Evolutionary conservation across 768 basidiomycete genomes (phyloP).

Genomic region (Hericium coralloides): DNA sequence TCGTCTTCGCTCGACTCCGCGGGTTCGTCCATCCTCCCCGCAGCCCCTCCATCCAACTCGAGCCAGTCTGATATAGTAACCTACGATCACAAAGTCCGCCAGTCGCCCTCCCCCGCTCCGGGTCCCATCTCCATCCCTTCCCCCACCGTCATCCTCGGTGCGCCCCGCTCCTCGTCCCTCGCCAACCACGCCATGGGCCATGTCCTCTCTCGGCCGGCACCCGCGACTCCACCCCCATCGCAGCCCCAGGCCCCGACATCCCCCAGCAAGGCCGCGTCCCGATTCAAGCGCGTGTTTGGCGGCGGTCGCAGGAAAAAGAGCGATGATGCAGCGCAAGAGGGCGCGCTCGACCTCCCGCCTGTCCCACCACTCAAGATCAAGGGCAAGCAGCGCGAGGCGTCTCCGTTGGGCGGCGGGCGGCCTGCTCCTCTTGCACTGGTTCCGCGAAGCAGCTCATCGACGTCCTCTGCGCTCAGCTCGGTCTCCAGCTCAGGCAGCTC

Average conservation of each 20-base stretch:
- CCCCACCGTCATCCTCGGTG: slow-evolving; percentile 17
- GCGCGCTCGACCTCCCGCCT: neutral
- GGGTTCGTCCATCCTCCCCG: slow-evolving; percentile 31
- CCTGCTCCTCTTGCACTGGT: neutral
- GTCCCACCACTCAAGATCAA: slow-evolving; percentile 3
- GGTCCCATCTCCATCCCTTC: neutral
- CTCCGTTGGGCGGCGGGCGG: neutral
- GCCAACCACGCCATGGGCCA: slow-evolving; percentile 30
- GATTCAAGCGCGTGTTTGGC: slow-evolving; percentile 51
- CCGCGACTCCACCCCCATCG: slow-evolving; percentile 18
- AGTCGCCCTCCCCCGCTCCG: slow-evolving; percentile 14
- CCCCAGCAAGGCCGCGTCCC: slow-evolving; percentile 29
- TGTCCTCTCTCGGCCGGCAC: slow-evolving; percentile 19
- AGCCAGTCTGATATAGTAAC: slow-evolving; percentile 32
- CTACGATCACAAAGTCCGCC: slow-evolving; percentile 33
- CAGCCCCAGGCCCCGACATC: slow-evolving; percentile 9
- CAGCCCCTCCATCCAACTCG: slow-evolving; percentile 26
- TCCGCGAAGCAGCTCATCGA: too few species aligned
- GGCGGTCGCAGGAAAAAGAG: slow-evolving; percentile 45
- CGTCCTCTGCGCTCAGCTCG: too few species aligned
- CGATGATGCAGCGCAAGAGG: slow-evolving; percentile 29
- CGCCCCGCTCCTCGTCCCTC: slow-evolving; percentile 23
- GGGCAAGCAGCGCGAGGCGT: neutral
- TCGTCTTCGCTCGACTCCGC: slow-evolving; percentile 37
- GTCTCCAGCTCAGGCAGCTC: too few species aligned